A percentile compares a stretch with the other conserved stretches of the same genome.
These are phyloP conservation scores for Acrocalymma vagum DNA, from an alignment of 2,329 filamentous ascomycete species.

Conservation along the genomic window DNA sequence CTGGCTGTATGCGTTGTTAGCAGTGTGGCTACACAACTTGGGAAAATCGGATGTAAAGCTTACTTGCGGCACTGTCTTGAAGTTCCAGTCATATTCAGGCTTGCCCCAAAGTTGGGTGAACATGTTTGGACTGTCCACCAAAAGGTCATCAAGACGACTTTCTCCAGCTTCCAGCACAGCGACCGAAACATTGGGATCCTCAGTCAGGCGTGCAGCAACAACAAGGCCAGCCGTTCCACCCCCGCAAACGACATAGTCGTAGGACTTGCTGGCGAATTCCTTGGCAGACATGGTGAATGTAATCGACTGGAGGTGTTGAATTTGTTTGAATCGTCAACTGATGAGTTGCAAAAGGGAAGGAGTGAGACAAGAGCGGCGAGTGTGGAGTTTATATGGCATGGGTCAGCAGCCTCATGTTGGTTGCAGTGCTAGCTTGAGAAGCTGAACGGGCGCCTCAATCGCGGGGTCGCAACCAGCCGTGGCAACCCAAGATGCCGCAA, in stretches of 20 bases:
- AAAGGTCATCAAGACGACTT: constrained; percentile 32
- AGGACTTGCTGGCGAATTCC: constrained; percentile 30
- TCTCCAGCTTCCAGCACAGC: constrained; percentile 38
- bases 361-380: too few species aligned
- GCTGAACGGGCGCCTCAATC: too few species aligned
- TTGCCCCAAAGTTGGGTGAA: constrained; percentile 34
- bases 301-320: too few species aligned
- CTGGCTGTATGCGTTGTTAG: constrained; percentile 27
- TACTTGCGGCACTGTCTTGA: constrained; percentile 41
- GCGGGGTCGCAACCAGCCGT: too few species aligned
- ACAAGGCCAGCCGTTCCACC: constrained; percentile 41
- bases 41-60: neutral
- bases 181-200: constrained; percentile 35
- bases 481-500: too few species aligned
- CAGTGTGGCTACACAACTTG: neutral
- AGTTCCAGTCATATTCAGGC: constrained; percentile 42
- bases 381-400: too few species aligned
- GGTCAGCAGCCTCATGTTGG: too few species aligned
- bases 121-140: constrained; percentile 39
- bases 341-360: too few species aligned
- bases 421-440: too few species aligned
- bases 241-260: constrained; percentile 35
- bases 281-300: constrained; percentile 28
- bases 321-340: too few species aligned
- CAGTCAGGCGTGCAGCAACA: constrained; percentile 36